Conservation (phyloP, 2,329 filamentous ascomycete species). For the Catunica adiposa region DNA sequence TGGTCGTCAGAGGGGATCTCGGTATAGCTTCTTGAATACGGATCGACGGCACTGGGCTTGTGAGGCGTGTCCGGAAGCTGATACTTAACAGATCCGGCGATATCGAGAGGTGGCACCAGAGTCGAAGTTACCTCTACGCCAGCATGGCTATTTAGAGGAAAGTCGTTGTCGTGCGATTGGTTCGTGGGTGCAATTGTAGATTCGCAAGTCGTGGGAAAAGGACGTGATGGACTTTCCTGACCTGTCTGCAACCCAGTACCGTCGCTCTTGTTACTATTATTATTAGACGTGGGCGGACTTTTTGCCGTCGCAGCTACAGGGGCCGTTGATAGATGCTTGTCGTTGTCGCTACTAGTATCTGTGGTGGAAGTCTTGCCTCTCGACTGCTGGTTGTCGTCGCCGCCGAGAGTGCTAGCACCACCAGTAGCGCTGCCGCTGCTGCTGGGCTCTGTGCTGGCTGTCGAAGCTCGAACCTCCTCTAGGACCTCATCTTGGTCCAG, state of each 20-base stretch:
- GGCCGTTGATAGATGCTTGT: not conserved
- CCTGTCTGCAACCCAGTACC: not conserved
- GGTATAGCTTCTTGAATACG: not conserved
- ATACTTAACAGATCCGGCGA: not conserved
- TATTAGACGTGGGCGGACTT: not conserved
- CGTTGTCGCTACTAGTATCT: not conserved
- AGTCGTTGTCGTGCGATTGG: not conserved
- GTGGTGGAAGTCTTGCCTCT: not conserved
- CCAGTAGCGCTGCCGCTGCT: not conserved
- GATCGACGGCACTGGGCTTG: not conserved
- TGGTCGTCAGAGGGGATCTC: slow-evolving; percentile 2
- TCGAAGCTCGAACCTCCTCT: slow-evolving; percentile 3
- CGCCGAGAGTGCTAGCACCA: not conserved
- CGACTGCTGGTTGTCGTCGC: not conserved
- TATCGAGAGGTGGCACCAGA: not conserved
- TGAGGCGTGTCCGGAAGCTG: not conserved
- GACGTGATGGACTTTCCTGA: not conserved
- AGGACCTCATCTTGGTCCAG: slow-evolving; percentile 4
- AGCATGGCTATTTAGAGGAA: not conserved
- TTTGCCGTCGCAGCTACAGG: not conserved
- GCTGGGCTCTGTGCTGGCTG: not conserved
- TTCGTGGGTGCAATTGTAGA: not conserved
- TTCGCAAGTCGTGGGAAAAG: not conserved
- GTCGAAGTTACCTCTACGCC: not conserved
- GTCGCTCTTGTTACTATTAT: not conserved